Conservation (phyloP, 73 alveolate genomes). For the Urostyla sp. region DNA sequence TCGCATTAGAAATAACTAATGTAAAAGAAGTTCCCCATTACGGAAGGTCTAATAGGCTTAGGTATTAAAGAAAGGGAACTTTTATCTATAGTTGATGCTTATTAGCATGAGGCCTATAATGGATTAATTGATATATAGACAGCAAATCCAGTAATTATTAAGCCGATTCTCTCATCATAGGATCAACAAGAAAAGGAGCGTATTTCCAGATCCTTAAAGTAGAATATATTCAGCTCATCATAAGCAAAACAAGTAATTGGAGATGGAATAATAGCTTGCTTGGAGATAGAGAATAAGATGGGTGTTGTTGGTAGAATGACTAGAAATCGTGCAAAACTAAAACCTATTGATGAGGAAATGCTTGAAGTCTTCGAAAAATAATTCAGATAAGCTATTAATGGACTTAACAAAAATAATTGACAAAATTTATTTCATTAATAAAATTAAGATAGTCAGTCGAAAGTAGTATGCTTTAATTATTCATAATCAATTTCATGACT, state of each 20-base stretch:
- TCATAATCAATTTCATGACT: too few relatives aligned
- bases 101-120: conserved; percentile 61
- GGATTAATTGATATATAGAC: conserved; percentile 78
- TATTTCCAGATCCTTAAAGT: background rate
- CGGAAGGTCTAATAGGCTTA: conserved; percentile 15
- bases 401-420: background rate
- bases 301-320: conserved; percentile 67
- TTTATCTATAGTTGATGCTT: conserved; percentile 63
- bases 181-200: background rate
- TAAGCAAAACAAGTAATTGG: background rate
- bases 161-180: conserved; percentile 56
- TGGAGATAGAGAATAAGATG: conserved; percentile 62
- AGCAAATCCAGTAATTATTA: conserved; percentile 72
- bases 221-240: background rate
- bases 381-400: conserved; percentile 21
- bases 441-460: too few relatives aligned
- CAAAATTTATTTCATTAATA: too few relatives aligned
- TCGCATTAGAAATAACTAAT: too few relatives aligned
- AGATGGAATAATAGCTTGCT: conserved; percentile 38
- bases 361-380: conserved; percentile 61
- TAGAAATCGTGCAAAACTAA: conserved; percentile 54
- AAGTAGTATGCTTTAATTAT: background rate
- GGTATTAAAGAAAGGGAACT: conserved; percentile 35
- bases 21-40: conserved; percentile 20
- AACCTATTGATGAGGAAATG: conserved; percentile 72